These are phyloP conservation scores for Erigeron philadelphicus DNA, from an alignment of 140 eudicot species.

Conservation along the genomic window DNA sequence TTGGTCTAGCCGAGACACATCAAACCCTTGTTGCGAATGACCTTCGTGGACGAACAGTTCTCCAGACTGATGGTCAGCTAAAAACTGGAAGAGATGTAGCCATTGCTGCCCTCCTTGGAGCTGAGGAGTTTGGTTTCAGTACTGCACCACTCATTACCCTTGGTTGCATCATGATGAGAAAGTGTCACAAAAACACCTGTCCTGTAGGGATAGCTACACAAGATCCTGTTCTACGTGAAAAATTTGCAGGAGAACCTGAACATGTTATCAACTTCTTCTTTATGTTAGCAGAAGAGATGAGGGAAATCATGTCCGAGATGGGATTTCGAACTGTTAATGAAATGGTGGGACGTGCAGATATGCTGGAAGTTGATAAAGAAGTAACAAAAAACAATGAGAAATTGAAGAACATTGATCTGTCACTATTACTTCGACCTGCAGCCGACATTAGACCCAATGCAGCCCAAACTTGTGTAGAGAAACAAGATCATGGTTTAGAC, in stretches of 20 bases:
- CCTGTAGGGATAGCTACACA: slow-evolving; percentile 99
- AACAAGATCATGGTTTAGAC: slow-evolving; percentile 94
- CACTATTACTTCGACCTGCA: slow-evolving; percentile 89
- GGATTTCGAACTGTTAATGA: slow-evolving; percentile 74
- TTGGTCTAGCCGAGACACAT: slow-evolving; percentile 97
- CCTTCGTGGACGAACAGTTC: slow-evolving; percentile 91
- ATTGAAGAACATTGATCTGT: slow-evolving; percentile 71
- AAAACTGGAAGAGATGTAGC: slow-evolving; percentile 99
- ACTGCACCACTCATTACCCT: slow-evolving; percentile 96
- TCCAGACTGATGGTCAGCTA: slow-evolving; percentile 94
- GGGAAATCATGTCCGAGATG: slow-evolving; percentile 88
- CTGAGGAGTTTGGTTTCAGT: slow-evolving; percentile 96
- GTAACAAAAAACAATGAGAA: slow-evolving; percentile 62
- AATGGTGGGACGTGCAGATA: slow-evolving; percentile 96
- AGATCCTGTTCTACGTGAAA: slow-evolving; percentile 92
- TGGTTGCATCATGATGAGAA: slow-evolving; percentile 98
- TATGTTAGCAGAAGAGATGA: slow-evolving; percentile 95
- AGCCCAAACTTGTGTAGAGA: slow-evolving; percentile 81
- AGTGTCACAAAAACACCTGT: slow-evolving; percentile 95
- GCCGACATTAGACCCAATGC: slow-evolving; percentile 90
- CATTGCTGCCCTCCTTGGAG: slow-evolving; percentile 96
- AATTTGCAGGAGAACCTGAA: slow-evolving; percentile 95
- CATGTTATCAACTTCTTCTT: slow-evolving; percentile 98
- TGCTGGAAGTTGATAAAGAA: slow-evolving; percentile 90
- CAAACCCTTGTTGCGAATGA: slow-evolving; percentile 96